phyloP scores from a whole-genome alignment of 208 protist species.

The Crithidia acanthocephali region DNA sequence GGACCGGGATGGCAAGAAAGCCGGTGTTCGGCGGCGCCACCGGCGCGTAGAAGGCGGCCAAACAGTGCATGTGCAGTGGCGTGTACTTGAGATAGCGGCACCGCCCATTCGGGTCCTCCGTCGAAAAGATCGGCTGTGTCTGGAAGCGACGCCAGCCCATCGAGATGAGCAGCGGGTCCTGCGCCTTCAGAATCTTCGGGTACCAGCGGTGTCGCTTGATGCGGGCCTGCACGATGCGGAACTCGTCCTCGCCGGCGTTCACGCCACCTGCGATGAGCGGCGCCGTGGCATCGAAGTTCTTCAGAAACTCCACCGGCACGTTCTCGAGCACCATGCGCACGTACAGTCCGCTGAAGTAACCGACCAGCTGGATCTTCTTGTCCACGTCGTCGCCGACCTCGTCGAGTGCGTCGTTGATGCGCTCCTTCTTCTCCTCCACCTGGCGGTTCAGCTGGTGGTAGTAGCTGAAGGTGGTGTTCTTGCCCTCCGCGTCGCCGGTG shows the following conservation, averaged over 20 bases:
- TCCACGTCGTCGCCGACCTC: slow-evolving; percentile 83
- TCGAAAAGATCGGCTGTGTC: slow-evolving; percentile 94
- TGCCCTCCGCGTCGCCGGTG: slow-evolving; percentile 46
- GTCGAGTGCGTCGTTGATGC: slow-evolving; percentile 80
- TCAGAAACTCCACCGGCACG: slow-evolving; percentile 97
- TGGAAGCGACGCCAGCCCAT: slow-evolving; percentile 99
- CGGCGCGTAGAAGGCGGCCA: slow-evolving; percentile 98
- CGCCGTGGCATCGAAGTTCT: slow-evolving; percentile 86
- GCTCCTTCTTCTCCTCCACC: slow-evolving; percentile 87
- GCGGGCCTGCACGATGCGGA: slow-evolving; percentile 94
- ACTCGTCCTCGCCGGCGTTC: slow-evolving; percentile 94
- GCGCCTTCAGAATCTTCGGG: slow-evolving; percentile 98
- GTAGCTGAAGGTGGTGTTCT: slow-evolving; percentile 82
- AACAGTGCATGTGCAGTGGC: slow-evolving; percentile 99
- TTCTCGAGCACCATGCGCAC: slow-evolving; percentile 95
- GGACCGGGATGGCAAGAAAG: slow-evolving; percentile 93
- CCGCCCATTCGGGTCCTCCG: slow-evolving; percentile 96
- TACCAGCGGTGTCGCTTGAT: slow-evolving; percentile 99
- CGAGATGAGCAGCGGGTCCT: slow-evolving; percentile 98
- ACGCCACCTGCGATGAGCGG: slow-evolving; percentile 97
- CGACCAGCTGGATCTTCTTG: slow-evolving; percentile 88
- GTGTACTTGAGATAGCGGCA: slow-evolving; percentile 99
- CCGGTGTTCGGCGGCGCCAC: slow-evolving; percentile 96
- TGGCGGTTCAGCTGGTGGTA: slow-evolving; percentile 78
- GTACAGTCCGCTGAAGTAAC: slow-evolving; percentile 96